phyloP scores from a whole-genome alignment of 306 rosid species.

The Acmispon strigosus region DNA sequence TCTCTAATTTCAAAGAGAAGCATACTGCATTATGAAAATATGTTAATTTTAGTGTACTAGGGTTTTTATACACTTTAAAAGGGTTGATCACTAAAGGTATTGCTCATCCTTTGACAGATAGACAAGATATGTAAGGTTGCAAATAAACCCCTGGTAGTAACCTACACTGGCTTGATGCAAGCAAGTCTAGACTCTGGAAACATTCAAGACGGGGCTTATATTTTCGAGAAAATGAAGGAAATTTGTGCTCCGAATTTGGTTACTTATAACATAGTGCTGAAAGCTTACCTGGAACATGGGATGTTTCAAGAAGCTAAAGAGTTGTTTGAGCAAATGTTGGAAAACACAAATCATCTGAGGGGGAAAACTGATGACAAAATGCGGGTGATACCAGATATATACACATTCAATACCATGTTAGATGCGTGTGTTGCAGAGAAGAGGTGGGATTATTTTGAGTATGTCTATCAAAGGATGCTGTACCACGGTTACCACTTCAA shows the following conservation, averaged over 20 bases:
- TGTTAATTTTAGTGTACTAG: not conserved
- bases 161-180: conserved; percentile 91
- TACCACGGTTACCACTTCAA: conserved; percentile 67
- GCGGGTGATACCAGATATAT: conserved; percentile 66
- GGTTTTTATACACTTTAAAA: not conserved
- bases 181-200: conserved; percentile 71
- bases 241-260: conserved; percentile 84
- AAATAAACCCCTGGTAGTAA: conserved; percentile 90
- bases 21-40: not conserved
- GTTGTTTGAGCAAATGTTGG: conserved; percentile 59
- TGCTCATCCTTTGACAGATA: conserved; percentile 45
- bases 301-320: conserved; percentile 69
- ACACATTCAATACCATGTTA: conserved; percentile 76
- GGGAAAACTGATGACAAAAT: conserved; percentile 37
- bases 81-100: conserved; percentile 16
- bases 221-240: conserved; percentile 69
- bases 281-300: conserved; percentile 64
- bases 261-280: conserved; percentile 76
- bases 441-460: conserved; percentile 71
- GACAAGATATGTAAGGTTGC: conserved; percentile 93
- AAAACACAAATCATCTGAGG: conserved; percentile 32
- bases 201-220: conserved; percentile 52
- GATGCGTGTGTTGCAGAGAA: conserved; percentile 54
- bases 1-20: not conserved
- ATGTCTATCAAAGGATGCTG: conserved; percentile 57